Evolutionary conservation across 805 yeast genomes (phyloP), one percentile per base, ranked within the genome.

Genomic region (Priceomyces fermenticarens): DNA sequence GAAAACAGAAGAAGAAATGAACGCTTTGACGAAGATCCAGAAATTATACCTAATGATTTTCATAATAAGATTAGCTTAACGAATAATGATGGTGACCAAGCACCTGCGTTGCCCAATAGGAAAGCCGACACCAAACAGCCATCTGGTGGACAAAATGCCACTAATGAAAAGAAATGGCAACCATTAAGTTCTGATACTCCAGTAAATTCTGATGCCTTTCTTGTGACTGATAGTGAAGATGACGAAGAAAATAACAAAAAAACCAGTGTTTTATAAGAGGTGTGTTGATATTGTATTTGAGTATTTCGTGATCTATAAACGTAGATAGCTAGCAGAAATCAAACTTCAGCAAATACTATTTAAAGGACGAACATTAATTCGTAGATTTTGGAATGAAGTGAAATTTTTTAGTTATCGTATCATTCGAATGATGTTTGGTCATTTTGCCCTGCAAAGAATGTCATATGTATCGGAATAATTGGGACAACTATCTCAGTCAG

Each of bases 21-120:
- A 55, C 59, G 46, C 55, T 69, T 56, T 60, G 83, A 78, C 47
- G 78, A 76, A 35, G 84, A 79, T 38, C 83, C 82, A 0, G 72
- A 73, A 41, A 80, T 73, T 45, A 63, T 78, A 43, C 61, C 67
- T 38, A 63, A 68, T 45, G 78, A 75, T 43, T 77, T 79, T 58
- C 75, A 72, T 46, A 72, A 71, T 28, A 67, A 53, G 38, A 59
- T 78, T 41, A 66, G 67, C 41, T 63, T 78, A 53, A 60, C 62
- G 31, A 71, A 73, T 51, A 64, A 60, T 36, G 61, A 60, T 16
- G 30, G 36, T 9, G 49, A 43, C 17, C 35, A 35, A 14, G 54
- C 44, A 3, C 58, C 59, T 4, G 32, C 37, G 2, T 51, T 55
- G 31, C 61, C 61, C 9, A 43, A 41, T 28, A 38, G 52, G 12